phyloP scores from a whole-genome alignment of 2,329 filamentous ascomycete genomes.

The Stemphylium vesicarium region DNA sequence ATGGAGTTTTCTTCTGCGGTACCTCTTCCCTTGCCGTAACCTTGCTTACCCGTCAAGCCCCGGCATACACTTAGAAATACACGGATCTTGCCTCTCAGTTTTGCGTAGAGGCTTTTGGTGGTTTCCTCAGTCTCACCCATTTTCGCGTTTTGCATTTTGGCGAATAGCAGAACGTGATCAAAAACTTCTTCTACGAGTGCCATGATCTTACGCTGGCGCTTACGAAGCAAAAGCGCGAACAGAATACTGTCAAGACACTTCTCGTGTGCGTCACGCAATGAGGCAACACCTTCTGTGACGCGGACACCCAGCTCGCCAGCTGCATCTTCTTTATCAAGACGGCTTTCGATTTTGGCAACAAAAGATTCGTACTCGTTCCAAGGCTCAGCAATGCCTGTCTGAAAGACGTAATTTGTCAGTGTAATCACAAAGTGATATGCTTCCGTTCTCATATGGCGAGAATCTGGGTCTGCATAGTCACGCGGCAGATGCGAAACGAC shows the following conservation, averaged over 20 bases:
- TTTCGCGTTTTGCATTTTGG: conserved; percentile 35
- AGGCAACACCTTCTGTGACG: conserved; percentile 66
- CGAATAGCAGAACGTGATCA: conserved; percentile 71
- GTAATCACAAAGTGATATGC: conserved; percentile 79
- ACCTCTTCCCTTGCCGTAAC: conserved; percentile 47
- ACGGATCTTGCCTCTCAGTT: conserved; percentile 73
- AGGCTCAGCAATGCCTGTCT: conserved; percentile 73
- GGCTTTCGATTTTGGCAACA: conserved; percentile 67
- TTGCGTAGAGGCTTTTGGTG: conserved; percentile 62
- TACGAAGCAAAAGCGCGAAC: conserved; percentile 73
- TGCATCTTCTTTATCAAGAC: conserved; percentile 55
- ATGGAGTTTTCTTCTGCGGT: conserved; percentile 64
- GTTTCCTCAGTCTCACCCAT: conserved; percentile 32
- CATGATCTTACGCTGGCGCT: conserved; percentile 75
- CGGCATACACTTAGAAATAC: conserved; percentile 77
- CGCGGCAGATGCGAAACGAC: conserved; percentile 60
- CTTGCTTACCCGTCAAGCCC: conserved; percentile 68
- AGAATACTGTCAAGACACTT: conserved; percentile 76
- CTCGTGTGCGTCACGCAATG: conserved; percentile 73
- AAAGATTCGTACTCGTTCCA: conserved; percentile 75
- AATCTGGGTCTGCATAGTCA: conserved; percentile 24
- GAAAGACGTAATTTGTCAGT: conserved; percentile 79
- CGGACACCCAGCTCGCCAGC: conserved; percentile 56
- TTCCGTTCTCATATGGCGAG: conserved; percentile 68
- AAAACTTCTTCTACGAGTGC: conserved; percentile 80